Evolutionary conservation across 2,329 filamentous ascomycete species (phyloP).

Genomic region (Cordyceps pruinosa): DNA sequence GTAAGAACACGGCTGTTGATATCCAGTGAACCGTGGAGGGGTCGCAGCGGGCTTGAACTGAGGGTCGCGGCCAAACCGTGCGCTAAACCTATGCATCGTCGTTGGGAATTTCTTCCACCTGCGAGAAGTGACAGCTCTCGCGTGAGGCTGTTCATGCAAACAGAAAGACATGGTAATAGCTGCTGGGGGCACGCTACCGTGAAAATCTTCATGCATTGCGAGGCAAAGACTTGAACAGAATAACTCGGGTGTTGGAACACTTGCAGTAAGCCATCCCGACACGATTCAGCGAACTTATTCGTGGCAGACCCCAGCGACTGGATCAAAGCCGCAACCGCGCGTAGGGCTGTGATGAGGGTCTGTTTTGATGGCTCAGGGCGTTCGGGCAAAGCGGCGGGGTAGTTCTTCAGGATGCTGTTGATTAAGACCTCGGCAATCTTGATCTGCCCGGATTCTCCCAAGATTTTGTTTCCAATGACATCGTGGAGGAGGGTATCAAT

Average conservation of each 20-base stretch:
- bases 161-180: slow-evolving; percentile 80
- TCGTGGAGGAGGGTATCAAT: slow-evolving; percentile 79
- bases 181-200: slow-evolving; percentile 89
- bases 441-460: slow-evolving; percentile 84
- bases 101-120: slow-evolving; percentile 68
- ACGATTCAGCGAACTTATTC: slow-evolving; percentile 70
- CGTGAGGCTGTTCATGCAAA: slow-evolving; percentile 92
- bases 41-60: slow-evolving; percentile 80
- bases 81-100: slow-evolving; percentile 82
- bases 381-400: slow-evolving; percentile 82
- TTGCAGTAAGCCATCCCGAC: slow-evolving; percentile 80
- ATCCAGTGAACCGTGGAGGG: slow-evolving; percentile 89
- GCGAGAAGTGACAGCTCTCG: slow-evolving; percentile 75
- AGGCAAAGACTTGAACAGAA: slow-evolving; percentile 86
- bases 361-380: slow-evolving; percentile 84
- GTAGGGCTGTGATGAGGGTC: slow-evolving; percentile 69
- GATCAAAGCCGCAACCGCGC: slow-evolving; percentile 73
- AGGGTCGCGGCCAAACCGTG: slow-evolving; percentile 86
- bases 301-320: slow-evolving; percentile 74
- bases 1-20: slow-evolving; percentile 87
- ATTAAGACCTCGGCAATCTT: slow-evolving; percentile 74
- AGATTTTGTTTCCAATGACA: slow-evolving; percentile 69
- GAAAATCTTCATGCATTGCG: slow-evolving; percentile 78
- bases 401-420: slow-evolving; percentile 88
- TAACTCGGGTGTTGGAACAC: slow-evolving; percentile 93